Conservation (phyloP, 1,139 yeast species). For the Blastobotrys petasosporus region DNA sequence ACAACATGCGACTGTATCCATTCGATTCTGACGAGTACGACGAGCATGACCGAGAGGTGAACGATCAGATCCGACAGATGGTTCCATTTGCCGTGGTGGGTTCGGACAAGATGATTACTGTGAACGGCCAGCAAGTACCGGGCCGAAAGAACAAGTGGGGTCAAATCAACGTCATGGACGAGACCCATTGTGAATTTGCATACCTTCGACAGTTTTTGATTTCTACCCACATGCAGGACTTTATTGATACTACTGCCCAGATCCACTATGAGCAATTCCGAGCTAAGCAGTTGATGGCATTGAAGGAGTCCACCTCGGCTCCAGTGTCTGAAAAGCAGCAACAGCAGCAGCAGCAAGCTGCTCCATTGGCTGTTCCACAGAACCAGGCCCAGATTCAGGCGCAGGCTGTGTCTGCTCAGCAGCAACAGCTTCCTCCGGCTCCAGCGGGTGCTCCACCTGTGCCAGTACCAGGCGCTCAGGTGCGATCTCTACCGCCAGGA, state of each 20-base stretch:
- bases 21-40: slow-evolving; percentile 72
- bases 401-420: slow-evolving; percentile 5
- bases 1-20: slow-evolving; percentile 79
- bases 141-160: slow-evolving; percentile 97
- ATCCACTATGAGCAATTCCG: slow-evolving; percentile 91
- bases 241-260: slow-evolving; percentile 85
- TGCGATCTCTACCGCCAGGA: slow-evolving; percentile 22
- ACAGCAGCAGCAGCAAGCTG: neutral
- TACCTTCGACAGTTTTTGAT: slow-evolving; percentile 89
- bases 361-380: neutral
- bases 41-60: slow-evolving; percentile 43
- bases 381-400: slow-evolving; percentile 1
- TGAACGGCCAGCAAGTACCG: slow-evolving; percentile 66
- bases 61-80: slow-evolving; percentile 43
- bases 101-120: slow-evolving; percentile 57
- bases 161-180: slow-evolving; percentile 77
- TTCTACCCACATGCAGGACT: slow-evolving; percentile 91
- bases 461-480: slow-evolving; percentile 42
- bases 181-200: slow-evolving; percentile 90
- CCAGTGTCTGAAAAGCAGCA: neutral
- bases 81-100: slow-evolving; percentile 96
- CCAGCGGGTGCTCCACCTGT: slow-evolving; percentile 6
- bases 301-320: slow-evolving; percentile 70
- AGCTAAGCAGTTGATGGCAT: slow-evolving; percentile 85
- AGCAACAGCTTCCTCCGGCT: slow-evolving; percentile 7